These are phyloP conservation scores for Fusarium keratoplasticum DNA, from an alignment of 2,329 filamentous ascomycete genomes.

Conservation along the genomic window DNA sequence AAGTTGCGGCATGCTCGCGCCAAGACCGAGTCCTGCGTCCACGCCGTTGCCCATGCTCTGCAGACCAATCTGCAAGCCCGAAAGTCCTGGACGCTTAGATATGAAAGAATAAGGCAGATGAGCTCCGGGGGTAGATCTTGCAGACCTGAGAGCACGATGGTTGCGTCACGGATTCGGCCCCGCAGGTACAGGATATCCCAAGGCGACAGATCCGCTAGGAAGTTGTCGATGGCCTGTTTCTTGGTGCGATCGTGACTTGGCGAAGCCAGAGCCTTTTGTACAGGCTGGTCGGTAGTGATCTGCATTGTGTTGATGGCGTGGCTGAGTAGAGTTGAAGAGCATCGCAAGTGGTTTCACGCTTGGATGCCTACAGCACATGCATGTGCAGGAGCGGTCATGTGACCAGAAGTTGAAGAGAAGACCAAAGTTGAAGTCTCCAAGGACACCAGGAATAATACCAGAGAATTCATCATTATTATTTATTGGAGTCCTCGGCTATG, in stretches of 20 bases:
- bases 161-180: slow-evolving; percentile 19
- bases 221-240: slow-evolving; percentile 36
- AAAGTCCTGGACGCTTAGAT: slow-evolving; percentile 42
- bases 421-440: background rate
- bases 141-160: slow-evolving; percentile 38
- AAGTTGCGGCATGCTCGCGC: slow-evolving; percentile 37
- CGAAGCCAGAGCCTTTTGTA: background rate
- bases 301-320: background rate
- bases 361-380: background rate
- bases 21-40: slow-evolving; percentile 40
- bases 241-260: background rate
- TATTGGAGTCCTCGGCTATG: background rate
- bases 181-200: slow-evolving; percentile 46
- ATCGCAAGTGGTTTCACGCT: background rate
- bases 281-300: background rate
- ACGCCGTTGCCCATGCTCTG: slow-evolving; percentile 40
- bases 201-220: slow-evolving; percentile 40
- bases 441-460: background rate
- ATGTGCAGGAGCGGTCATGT: slow-evolving; percentile 1
- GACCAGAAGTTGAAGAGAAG: background rate
- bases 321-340: background rate
- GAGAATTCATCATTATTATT: background rate
- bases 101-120: slow-evolving; percentile 35
- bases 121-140: slow-evolving; percentile 46
- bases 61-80: slow-evolving; percentile 42